These are phyloP conservation scores for Lanmaoa pseudosensibilis DNA, from an alignment of 768 basidiomycete genomes.

Conservation along the genomic window DNA sequence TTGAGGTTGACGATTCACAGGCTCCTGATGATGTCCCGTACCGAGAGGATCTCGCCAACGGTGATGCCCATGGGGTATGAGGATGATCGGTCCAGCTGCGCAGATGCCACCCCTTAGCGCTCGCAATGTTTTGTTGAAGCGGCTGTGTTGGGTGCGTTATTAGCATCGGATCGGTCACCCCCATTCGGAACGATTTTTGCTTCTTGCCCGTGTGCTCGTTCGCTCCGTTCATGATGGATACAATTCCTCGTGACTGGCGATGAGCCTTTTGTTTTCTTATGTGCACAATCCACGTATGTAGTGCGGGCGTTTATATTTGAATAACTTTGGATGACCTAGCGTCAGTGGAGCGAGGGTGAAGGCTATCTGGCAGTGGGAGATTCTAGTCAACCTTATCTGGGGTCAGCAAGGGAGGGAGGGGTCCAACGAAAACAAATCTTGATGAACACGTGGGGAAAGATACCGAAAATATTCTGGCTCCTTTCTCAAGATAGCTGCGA, in stretches of 20 bases:
- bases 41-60: slow-evolving; percentile 18
- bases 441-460: background rate
- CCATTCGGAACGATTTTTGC: background rate
- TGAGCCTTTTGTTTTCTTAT: background rate
- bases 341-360: background rate
- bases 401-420: background rate
- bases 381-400: background rate
- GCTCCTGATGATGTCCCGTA: background rate
- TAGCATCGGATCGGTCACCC: background rate
- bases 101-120: background rate
- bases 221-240: background rate
- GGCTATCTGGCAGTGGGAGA: background rate
- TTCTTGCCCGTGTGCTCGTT: background rate
- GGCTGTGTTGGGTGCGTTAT: background rate
- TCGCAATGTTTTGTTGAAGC: background rate
- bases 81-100: background rate
- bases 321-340: background rate
- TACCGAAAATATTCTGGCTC: background rate
- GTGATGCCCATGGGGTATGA: slow-evolving; percentile 21
- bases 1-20: slow-evolving; percentile 2
- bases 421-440: background rate
- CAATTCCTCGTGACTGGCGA: background rate
- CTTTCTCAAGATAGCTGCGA: background rate
- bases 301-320: background rate
- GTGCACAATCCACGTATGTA: background rate